Evolutionary conservation across 345 rosid genomes (phyloP).

Genomic region (Theobroma cacao): DNA sequence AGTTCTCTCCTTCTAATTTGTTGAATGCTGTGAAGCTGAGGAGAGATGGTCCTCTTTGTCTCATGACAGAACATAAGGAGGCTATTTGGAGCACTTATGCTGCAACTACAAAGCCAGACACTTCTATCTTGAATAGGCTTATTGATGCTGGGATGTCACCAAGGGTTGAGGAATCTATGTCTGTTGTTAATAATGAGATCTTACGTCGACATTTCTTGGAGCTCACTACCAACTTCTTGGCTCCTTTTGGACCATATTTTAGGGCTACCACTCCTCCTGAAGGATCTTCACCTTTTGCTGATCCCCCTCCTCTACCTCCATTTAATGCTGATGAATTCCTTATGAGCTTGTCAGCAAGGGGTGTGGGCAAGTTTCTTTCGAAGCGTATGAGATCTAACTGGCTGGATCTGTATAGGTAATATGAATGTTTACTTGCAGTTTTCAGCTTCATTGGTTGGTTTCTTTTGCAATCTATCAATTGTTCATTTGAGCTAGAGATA

Average conservation of each 20-base stretch:
- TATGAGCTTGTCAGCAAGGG: conserved; percentile 74
- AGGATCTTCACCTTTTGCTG: conserved; percentile 81
- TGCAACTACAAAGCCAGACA: conserved; percentile 90
- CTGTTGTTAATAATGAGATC: conserved; percentile 95
- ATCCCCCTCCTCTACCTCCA: conserved; percentile 82
- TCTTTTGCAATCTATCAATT: conserved; percentile 13
- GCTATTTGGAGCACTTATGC: conserved; percentile 88
- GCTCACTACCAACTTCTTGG: conserved; percentile 91
- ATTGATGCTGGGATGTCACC: conserved; percentile 95
- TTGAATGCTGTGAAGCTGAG: conserved; percentile 79
- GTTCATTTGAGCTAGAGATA: conserved; percentile 14
- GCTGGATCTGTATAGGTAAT: conserved; percentile 91
- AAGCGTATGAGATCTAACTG: conserved; percentile 97
- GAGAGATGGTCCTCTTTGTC: conserved; percentile 95
- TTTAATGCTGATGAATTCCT: conserved; percentile 74
- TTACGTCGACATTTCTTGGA: conserved; percentile 94
- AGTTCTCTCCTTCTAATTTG: conserved; percentile 82
- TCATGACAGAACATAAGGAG: conserved; percentile 98
- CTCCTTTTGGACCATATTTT: conserved; percentile 96
- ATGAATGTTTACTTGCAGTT: conserved; percentile 4
- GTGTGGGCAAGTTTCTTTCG: conserved; percentile 85
- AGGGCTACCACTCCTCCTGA: conserved; percentile 74
- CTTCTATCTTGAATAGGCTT: conserved; percentile 88
- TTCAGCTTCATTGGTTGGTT: conserved; percentile 7
- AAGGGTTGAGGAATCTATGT: conserved; percentile 97